Evolutionary conservation across 2,329 filamentous ascomycete species (phyloP), one percentile per base, ranked within the genome.

Genomic region (Epichloe bromicola): DNA sequence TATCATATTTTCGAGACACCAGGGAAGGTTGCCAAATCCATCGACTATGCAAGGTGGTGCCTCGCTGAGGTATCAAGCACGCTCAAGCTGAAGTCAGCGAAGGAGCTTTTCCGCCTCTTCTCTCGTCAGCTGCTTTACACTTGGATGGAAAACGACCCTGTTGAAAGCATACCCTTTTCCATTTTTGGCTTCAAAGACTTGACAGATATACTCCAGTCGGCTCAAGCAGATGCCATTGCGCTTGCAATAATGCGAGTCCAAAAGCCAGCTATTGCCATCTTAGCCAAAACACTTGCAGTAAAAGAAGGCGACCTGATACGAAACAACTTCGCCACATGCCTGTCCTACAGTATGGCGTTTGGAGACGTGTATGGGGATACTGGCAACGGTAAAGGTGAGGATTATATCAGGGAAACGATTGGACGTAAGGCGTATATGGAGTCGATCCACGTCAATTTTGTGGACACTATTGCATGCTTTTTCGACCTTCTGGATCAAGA

Each of bases 1-100:
- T 98, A 96, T 64, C 86, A 93, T 64, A 89, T 97, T 20, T 95
- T 97, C 59, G 93, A 97, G 64, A 88, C 85, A 0, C 86, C 90
- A 2, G 88, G 86, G 1, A 81, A 82, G 51, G 79, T 95, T 14
- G 68, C 76, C 3, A 67, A 70, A 11, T 85, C 85, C 6, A 73
- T 75, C 19, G 70, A 74, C 19, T 85, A 96, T 67, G 90, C 91
- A 1, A 79, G 78, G 51, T 76, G 76, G 48, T 94, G 88, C 58
- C 73, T 96, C 42, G 64, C 66, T 4, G 72, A 76, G 12, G 81
- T 96, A 34, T 80, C 90, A 4, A 67, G 64, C 12, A 74, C 76
- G 0, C 75, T 96, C 36, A 68, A 74, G 0, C 74, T 97, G 20
- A 66, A 74, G 23, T 79, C 80, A 43, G 74, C 88, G 0, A 79